Conservation (phyloP, 306 rosid genomes). For the Gleditsia sinensis region DNA sequence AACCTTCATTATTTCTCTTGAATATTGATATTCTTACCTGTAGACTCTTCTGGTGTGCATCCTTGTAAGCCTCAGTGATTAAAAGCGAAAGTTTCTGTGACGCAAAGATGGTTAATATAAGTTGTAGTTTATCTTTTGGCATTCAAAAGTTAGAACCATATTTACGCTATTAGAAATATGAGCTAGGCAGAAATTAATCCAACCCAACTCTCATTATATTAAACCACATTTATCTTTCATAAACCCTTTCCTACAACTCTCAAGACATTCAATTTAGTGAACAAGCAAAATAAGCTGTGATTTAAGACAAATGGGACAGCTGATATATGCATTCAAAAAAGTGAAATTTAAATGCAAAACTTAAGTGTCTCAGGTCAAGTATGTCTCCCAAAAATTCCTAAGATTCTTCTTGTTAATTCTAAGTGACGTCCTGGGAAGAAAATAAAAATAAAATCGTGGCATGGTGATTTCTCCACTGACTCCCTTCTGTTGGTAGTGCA, state of each 20-base stretch:
- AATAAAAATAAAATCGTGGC: constrained; percentile 5
- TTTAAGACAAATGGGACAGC: no score
- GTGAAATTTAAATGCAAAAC: neutral
- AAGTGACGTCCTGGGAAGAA: neutral
- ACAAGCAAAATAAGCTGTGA: no score
- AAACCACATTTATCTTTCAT: neutral
- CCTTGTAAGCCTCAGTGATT: constrained; percentile 78
- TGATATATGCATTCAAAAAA: neutral
- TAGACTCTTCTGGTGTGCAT: constrained; percentile 81
- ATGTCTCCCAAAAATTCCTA: neutral
- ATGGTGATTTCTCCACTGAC: constrained; percentile 4
- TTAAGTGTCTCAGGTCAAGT: neutral
- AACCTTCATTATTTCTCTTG: constrained; percentile 3
- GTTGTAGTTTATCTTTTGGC: neutral
- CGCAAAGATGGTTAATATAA: constrained; percentile 10
- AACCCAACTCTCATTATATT: neutral
- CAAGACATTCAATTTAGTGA: neutral
- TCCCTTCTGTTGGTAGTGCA: neutral
- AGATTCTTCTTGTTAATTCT: neutral
- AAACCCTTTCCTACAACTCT: neutral
- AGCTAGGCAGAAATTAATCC: neutral
- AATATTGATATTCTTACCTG: constrained; percentile 40
- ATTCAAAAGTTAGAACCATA: neutral
- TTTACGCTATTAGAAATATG: neutral
- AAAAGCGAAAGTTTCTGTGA: constrained; percentile 71